Percentiles rank a stretch among this genome's conserved stretches.
Conservation (phyloP, 306 rosid species). For the Cucumis cinereus region DNA sequence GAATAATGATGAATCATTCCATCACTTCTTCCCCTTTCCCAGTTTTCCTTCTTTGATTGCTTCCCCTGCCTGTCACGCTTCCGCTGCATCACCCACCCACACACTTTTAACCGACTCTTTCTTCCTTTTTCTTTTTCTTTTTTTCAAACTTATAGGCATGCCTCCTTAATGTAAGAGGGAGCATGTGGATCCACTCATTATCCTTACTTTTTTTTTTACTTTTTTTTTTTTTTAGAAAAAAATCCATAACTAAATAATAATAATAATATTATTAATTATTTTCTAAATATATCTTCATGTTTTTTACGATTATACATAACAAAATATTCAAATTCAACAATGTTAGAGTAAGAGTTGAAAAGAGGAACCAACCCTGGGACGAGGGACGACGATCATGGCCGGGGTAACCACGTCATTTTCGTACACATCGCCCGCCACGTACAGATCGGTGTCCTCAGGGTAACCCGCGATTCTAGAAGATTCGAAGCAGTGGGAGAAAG, state of each 20-base stretch:
- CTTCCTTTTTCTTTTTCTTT: too few relatives aligned
- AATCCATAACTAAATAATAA: too few relatives aligned
- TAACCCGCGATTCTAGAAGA: constrained; percentile 49
- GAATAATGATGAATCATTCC: not conserved
- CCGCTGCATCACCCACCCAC: constrained; percentile 24
- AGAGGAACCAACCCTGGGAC: constrained; percentile 33
- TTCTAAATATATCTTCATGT: too few relatives aligned
- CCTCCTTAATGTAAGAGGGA: not conserved
- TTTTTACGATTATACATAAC: too few relatives aligned
- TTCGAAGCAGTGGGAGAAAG: constrained; percentile 83
- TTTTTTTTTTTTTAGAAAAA: too few relatives aligned
- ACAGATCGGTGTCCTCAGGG: constrained; percentile 47
- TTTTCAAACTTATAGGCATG: not conserved
- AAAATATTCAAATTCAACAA: too few relatives aligned
- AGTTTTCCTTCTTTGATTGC: constrained; percentile 32
- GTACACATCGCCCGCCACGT: constrained; percentile 58
- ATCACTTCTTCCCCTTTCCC: constrained; percentile 22
- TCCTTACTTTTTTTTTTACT: not conserved
- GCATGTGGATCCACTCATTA: constrained; percentile 4
- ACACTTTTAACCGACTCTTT: too few relatives aligned
- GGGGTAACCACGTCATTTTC: constrained; percentile 65
- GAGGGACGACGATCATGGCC: constrained; percentile 84
- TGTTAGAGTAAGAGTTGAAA: too few relatives aligned
- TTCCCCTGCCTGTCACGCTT: constrained; percentile 36
- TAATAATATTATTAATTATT: too few relatives aligned